Evolutionary conservation across 495 filamentous ascomycete species (phyloP).

Genomic region (Lasiosphaeria hispida): DNA sequence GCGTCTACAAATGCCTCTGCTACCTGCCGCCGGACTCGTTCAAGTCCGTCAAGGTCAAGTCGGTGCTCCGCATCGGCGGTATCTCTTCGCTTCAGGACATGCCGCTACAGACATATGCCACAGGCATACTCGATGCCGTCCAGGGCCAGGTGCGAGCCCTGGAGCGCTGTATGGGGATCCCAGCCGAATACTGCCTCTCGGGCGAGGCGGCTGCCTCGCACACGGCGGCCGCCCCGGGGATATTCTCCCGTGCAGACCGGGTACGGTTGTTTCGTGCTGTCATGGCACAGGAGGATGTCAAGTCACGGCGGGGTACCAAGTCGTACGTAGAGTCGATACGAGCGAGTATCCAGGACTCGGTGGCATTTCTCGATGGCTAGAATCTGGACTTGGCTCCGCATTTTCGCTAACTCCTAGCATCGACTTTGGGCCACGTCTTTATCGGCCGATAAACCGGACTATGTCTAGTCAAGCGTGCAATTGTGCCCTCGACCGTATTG

Average conservation of each 20-base stretch:
- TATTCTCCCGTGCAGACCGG: constrained; percentile 17
- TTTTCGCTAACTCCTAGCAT: too few species aligned
- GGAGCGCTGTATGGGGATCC: constrained; percentile 16
- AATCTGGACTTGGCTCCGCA: not conserved
- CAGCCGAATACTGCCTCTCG: constrained; percentile 19
- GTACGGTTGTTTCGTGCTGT: constrained; percentile 14
- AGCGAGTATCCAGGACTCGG: constrained; percentile 16
- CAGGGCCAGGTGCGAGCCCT: constrained; percentile 15
- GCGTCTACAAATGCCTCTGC: too few species aligned
- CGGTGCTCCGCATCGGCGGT: constrained; percentile 20
- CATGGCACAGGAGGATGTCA: constrained; percentile 20
- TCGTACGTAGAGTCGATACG: constrained; percentile 19
- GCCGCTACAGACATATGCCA: constrained; percentile 16
- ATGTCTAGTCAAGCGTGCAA: too few species aligned
- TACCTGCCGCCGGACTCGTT: too few species aligned
- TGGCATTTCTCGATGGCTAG: constrained; percentile 12
- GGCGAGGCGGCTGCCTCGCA: constrained; percentile 11
- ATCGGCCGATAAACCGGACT: too few species aligned
- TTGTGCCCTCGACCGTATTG: too few species aligned
- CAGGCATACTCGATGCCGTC: constrained; percentile 17
- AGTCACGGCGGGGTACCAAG: constrained; percentile 12
- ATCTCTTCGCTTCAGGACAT: constrained; percentile 20
- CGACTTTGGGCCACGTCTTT: too few species aligned
- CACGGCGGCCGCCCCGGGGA: constrained; percentile 9
- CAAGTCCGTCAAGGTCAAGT: constrained; percentile 19